Evolutionary conservation across 768 basidiomycete species (phyloP), one percentile per base, ranked within the genome.

Genomic region (Boletus reticuloceps): DNA sequence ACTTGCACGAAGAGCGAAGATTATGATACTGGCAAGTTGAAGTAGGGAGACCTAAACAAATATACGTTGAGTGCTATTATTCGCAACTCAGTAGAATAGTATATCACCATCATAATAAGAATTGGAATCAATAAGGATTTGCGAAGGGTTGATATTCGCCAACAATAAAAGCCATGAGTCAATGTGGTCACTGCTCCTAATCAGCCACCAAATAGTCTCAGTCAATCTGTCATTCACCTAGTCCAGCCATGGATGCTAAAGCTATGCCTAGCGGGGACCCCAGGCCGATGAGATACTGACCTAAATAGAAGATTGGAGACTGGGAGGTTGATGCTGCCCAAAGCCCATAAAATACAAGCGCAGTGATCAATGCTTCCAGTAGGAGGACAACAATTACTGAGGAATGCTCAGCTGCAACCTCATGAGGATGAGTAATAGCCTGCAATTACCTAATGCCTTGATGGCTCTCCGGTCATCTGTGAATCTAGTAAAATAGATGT

Each of bases 121-220:
- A 54, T 2, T 11, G 27, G 11, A 1, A 66, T 11, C 27, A 51
- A 6, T 29, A 8, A 17, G 1, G 22, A 58, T 37, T 12, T 47
- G 7, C 34, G 29, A 19, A 66, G 47, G 11, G 27, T 42, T 20
- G 51, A 45, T 55, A 69, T 61, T 50, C 58, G 44, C 67, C 65
- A 69, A 40, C 61, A 66, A 50, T 49, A 61, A 31, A 66, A 66
- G 7, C 61, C 49, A 8, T 69, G 67, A 2, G 56, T 57, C 20
- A 60, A 6, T 11, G 51, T 55, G 8, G 58, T 60, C 13, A 66
- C 65, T 59, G 10, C 13, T 20, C 5, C 41, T 0, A 2, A 19
- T 62, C 9, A 56, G 42, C 11, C 9, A 16, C n/a, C 3, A 11
- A 20, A 20, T 8, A 2, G 27, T 39, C 4, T 5, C 29, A 32